Percentiles rank a stretch among this genome's conserved stretches.
phyloP scores from a whole-genome alignment of 2,329 filamentous ascomycete species.

The Pyrenophora teres region DNA sequence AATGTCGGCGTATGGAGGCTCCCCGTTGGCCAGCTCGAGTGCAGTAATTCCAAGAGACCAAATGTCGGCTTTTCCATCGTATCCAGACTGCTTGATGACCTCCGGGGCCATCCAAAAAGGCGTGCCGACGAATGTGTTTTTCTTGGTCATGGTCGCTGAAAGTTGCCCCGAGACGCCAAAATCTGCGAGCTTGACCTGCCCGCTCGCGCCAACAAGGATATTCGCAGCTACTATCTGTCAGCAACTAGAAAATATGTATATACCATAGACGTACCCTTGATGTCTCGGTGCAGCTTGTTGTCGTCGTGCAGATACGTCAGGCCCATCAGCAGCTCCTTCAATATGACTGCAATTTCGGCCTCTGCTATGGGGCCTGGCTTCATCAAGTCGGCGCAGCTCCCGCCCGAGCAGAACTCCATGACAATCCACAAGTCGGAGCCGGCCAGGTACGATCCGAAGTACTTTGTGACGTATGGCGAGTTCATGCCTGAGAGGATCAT shows the following conservation, averaged over 20 bases:
- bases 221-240: conserved; percentile 75
- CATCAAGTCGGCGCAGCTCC: conserved; percentile 94
- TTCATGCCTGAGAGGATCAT: conserved; percentile 95
- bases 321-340: conserved; percentile 85
- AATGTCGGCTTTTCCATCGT: conserved; percentile 97
- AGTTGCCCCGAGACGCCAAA: conserved; percentile 97
- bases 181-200: conserved; percentile 95
- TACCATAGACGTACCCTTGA: conserved; percentile 72
- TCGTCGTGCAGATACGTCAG: conserved; percentile 92
- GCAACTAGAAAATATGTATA: not conserved
- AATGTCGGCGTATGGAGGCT: conserved; percentile 93
- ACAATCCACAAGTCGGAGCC: conserved; percentile 98
- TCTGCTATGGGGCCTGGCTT: conserved; percentile 90
- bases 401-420: conserved; percentile 98
- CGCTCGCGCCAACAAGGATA: conserved; percentile 83
- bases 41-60: conserved; percentile 97
- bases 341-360: conserved; percentile 95
- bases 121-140: conserved; percentile 97
- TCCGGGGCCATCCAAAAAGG: conserved; percentile 99
- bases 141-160: conserved; percentile 98
- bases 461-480: conserved; percentile 95
- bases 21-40: conserved; percentile 86
- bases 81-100: conserved; percentile 97
- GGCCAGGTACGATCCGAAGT: conserved; percentile 95
- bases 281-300: conserved; percentile 94